Percentiles rank a stretch among this genome's conserved stretches.
These are phyloP conservation scores for Peniophora sp. DNA, from an alignment of 1,284 basidiomycete genomes.

Conservation along the genomic window DNA sequence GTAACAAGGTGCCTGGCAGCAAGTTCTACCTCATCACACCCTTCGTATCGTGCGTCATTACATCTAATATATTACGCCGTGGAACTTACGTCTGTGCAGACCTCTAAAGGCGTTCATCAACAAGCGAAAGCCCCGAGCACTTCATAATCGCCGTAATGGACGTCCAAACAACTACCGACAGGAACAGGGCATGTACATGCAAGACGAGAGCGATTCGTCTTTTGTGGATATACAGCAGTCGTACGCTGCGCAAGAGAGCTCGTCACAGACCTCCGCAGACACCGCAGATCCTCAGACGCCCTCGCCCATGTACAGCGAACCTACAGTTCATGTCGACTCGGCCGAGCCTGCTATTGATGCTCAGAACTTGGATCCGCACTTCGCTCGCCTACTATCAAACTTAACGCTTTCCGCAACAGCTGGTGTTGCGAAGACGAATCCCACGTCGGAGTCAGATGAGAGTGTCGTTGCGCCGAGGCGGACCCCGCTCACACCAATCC, in stretches of 20 bases:
- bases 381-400: constrained; percentile 57
- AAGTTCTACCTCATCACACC: constrained; percentile 97
- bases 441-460: constrained; percentile 5
- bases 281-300: constrained; percentile 56
- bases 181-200: constrained; percentile 15
- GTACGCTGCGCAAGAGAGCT: constrained; percentile 42
- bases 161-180: constrained; percentile 15
- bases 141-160: constrained; percentile 20
- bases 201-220: constrained; percentile 9
- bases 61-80: constrained; percentile 6
- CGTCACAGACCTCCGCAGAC: constrained; percentile 56
- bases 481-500: neutral
- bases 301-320: constrained; percentile 46
- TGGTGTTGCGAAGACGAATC: constrained; percentile 4
- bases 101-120: constrained; percentile 56
- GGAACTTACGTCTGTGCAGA: constrained; percentile 26
- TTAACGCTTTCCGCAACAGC: constrained; percentile 53
- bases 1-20: constrained; percentile 62
- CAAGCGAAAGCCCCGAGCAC: constrained; percentile 18
- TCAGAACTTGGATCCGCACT: constrained; percentile 47
- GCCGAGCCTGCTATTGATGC: constrained; percentile 13
- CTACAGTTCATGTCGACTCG: constrained; percentile 20
- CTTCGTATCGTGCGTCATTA: constrained; percentile 73
- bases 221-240: constrained; percentile 10
- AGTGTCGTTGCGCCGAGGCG: neutral